phyloP scores from a whole-genome alignment of 2,329 filamentous ascomycete species.

The Ascocoryne sarcoides region DNA sequence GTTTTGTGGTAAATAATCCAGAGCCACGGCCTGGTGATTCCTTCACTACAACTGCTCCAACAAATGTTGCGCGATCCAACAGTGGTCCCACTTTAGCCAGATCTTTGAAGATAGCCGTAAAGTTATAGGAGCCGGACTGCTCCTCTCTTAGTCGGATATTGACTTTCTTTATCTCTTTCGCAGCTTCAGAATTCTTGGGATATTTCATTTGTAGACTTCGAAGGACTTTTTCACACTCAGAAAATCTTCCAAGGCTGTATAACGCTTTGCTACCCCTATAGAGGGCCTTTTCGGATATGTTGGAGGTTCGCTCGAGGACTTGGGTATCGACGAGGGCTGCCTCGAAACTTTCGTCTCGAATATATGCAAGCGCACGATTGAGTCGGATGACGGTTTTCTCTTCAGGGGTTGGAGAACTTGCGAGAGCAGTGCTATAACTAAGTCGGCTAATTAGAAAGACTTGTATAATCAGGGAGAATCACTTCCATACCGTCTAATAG shows the following conservation, averaged over 20 bases:
- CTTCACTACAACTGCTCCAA: conserved; percentile 34
- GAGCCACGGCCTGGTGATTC: conserved; percentile 34
- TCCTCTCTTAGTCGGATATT: conserved; percentile 31
- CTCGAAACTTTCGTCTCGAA: conserved; percentile 28
- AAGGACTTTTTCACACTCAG: conserved; percentile 24
- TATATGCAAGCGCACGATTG: conserved; percentile 31
- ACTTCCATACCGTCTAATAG: too few species aligned
- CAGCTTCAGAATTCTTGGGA: conserved; percentile 24
- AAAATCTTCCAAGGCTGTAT: conserved; percentile 28
- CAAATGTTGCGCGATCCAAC: conserved; percentile 41
- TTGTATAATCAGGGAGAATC: too few species aligned
- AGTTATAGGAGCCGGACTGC: conserved; percentile 33
- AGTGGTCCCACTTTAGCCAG: conserved; percentile 23
- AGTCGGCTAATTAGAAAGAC: too few species aligned
- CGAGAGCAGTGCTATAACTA: too few species aligned
- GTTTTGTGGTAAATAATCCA: conserved; percentile 42
- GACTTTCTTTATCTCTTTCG: conserved; percentile 26
- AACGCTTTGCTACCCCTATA: conserved; percentile 30
- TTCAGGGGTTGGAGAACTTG: too few species aligned
- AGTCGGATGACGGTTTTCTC: too few species aligned
- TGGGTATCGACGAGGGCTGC: conserved; percentile 27
- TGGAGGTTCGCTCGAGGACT: conserved; percentile 10
- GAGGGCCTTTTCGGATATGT: conserved; percentile 28
- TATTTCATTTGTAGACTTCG: conserved; percentile 21
- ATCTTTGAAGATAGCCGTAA: conserved; percentile 31